A percentile compares a stretch with the other conserved stretches of the same genome.
phyloP scores from a whole-genome alignment of 768 basidiomycete genomes.

The Mycena epipterygia region DNA sequence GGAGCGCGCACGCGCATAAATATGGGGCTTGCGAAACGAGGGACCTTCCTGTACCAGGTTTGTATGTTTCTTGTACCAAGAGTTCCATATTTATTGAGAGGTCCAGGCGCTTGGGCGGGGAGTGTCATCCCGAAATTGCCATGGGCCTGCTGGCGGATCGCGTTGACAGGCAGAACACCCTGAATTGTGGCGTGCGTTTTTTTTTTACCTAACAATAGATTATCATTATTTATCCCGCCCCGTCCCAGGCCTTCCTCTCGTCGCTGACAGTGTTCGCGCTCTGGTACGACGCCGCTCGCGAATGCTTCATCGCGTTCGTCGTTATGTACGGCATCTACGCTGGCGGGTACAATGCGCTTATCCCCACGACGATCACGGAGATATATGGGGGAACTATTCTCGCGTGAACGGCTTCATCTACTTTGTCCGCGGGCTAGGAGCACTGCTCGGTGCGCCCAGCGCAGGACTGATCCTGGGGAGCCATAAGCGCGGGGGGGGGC shows the following conservation, averaged over 20 bases:
- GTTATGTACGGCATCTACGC: too few species aligned
- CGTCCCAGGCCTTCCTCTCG: conserved; percentile 55
- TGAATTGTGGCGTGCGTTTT: conserved; percentile 51
- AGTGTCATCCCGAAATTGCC: conserved; percentile 57
- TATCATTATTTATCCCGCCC: too few species aligned
- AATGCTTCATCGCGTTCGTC: conserved; percentile 53
- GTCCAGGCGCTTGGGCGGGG: conserved; percentile 53
- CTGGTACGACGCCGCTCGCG: conserved; percentile 55
- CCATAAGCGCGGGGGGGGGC: conserved; percentile 42
- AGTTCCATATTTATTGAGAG: neutral
- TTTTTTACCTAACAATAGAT: neutral
- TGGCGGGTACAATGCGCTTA: too few species aligned
- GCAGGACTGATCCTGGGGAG: conserved; percentile 56
- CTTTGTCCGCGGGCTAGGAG: conserved; percentile 57
- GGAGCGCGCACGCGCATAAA: too few species aligned
- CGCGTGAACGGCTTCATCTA: conserved; percentile 57
- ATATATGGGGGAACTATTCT: conserved; percentile 57
- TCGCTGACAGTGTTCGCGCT: conserved; percentile 54
- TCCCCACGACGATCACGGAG: too few species aligned
- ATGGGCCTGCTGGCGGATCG: too few species aligned
- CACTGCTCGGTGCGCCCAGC: too few species aligned
- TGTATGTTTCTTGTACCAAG: neutral
- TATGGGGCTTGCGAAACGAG: too few species aligned
- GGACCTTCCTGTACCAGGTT: too few species aligned
- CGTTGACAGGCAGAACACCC: conserved; percentile 62